These are phyloP conservation scores for Alternaria burnsii DNA, from an alignment of 2,329 filamentous ascomycete species.

Conservation along the genomic window DNA sequence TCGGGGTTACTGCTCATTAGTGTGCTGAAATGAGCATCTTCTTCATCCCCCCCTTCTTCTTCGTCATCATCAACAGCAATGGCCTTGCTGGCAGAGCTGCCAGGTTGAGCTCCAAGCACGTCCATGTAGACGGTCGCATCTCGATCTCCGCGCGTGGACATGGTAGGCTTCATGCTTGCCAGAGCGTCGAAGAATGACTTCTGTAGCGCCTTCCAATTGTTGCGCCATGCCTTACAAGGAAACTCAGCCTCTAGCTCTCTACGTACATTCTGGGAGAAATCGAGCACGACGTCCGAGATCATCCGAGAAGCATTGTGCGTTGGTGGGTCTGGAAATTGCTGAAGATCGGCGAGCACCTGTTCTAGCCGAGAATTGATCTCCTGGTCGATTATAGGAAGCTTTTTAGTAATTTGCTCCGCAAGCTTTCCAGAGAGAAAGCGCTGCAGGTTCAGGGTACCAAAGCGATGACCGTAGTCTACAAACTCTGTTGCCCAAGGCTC, in stretches of 20 bases:
- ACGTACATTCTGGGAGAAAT: constrained; percentile 64
- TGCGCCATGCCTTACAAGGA: constrained; percentile 52
- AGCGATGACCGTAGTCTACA: constrained; percentile 51
- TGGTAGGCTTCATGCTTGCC: constrained; percentile 36
- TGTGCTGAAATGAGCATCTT: background rate
- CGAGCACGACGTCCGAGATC: constrained; percentile 66
- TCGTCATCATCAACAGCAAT: constrained; percentile 19
- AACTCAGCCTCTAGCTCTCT: constrained; percentile 62
- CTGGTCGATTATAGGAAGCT: constrained; percentile 54
- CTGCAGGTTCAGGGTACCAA: constrained; percentile 64
- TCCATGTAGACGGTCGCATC: constrained; percentile 25
- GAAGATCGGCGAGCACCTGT: constrained; percentile 62
- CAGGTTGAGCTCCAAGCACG: constrained; percentile 8
- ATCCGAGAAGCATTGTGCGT: constrained; percentile 70
- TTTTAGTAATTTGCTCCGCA: constrained; percentile 53
- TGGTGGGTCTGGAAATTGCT: constrained; percentile 71
- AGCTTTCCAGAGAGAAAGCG: constrained; percentile 58
- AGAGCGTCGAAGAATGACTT: constrained; percentile 61
- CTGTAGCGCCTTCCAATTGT: constrained; percentile 56
- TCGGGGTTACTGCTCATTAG: background rate
- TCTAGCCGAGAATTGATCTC: constrained; percentile 59
- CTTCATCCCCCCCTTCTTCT: background rate
- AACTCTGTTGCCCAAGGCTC: constrained; percentile 59
- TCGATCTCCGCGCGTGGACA: constrained; percentile 16
- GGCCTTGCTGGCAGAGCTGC: constrained; percentile 19